These are phyloP conservation scores for Ogataea wickerhamii DNA, from an alignment of 805 yeast species.

Conservation along the genomic window DNA sequence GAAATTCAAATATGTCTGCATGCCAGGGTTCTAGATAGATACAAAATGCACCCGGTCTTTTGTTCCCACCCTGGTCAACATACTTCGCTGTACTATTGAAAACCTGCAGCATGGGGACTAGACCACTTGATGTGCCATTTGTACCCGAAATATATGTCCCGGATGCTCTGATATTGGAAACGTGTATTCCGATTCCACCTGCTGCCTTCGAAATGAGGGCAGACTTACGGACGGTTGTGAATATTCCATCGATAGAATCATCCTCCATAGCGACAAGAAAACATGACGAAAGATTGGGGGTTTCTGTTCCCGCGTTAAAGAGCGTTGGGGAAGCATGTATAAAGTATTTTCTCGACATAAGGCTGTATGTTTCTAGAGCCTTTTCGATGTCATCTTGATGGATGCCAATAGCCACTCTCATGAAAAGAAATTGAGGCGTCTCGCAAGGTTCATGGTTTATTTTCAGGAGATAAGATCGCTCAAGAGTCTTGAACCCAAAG, in stretches of 20 bases:
- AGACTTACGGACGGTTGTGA: conserved; percentile 79
- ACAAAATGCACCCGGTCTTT: conserved; percentile 97
- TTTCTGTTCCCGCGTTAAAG: conserved; percentile 88
- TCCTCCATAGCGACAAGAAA: conserved; percentile 88
- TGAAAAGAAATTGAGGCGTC: conserved; percentile 85
- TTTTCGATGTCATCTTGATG: conserved; percentile 65
- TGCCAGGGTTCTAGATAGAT: conserved; percentile 97
- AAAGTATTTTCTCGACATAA: conserved; percentile 84
- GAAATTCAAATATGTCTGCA: conserved; percentile 79
- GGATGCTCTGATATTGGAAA: conserved; percentile 79
- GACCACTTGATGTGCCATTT: conserved; percentile 87
- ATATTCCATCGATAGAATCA: conserved; percentile 94
- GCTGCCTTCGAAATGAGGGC: conserved; percentile 92
- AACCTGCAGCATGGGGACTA: conserved; percentile 94
- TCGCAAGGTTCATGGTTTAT: conserved; percentile 68
- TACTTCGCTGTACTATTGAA: conserved; percentile 94
- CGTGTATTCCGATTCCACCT: conserved; percentile 92
- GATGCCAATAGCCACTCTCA: conserved; percentile 91
- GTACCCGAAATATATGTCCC: conserved; percentile 91
- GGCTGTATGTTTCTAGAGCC: conserved; percentile 77
- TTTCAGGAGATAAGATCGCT: conserved; percentile 76
- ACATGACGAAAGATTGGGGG: conserved; percentile 86
- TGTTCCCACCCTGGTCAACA: conserved; percentile 98
- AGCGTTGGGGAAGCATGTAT: conserved; percentile 95
- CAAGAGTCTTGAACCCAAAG: conserved; percentile 91